Evolutionary conservation across 1,139 yeast species (phyloP), one percentile per base, ranked within the genome.

Genomic region (Pichia terricola): DNA sequence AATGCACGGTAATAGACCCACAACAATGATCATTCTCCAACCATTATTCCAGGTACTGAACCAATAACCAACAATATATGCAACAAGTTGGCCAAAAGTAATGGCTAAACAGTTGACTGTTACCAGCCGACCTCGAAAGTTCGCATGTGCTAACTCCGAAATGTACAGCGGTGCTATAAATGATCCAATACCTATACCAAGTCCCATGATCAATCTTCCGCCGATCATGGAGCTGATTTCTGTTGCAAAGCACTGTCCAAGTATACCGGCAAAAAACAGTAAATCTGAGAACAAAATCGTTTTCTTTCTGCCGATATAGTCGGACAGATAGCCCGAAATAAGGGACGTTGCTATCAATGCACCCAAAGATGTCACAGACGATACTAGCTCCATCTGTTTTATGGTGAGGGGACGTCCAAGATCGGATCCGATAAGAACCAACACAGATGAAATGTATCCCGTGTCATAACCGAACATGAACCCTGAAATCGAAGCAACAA

Each of bases 381-480:
- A 74, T 44, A 76, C 73, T 50, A 70, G 65, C 56, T 75, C 79
- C 55, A 73, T 73, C 41, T 75, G 75, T 4, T 71, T 71, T 11
- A 61, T 62, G 3, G 77, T 66, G 44, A 75, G 60, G 31, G 61
- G 59, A 43, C 66, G 62, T 42, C 70, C 69, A 51, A 76, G 63
- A 53, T 74, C 80, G 1, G 71, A 66, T 1, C 78, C 79, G 9
- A 76, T 63, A 34, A 70, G 68, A 28, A 75, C 79, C 53, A 76
- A 63, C 0, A 79, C 80, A 4, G 78, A 69, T 1, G 81, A 75
- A 22, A 76, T 75, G 55, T 76, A 76, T 3, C 81, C 81, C 3
- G 81, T 76, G 53, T 76, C 81, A 55, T 76, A 76, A 26, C 81
- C 81, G 58, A 76, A 76, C 77, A 75, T 73, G 53, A 75, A 74